Conservation (phyloP, 306 rosid species). For the Quercus mongolica region DNA sequence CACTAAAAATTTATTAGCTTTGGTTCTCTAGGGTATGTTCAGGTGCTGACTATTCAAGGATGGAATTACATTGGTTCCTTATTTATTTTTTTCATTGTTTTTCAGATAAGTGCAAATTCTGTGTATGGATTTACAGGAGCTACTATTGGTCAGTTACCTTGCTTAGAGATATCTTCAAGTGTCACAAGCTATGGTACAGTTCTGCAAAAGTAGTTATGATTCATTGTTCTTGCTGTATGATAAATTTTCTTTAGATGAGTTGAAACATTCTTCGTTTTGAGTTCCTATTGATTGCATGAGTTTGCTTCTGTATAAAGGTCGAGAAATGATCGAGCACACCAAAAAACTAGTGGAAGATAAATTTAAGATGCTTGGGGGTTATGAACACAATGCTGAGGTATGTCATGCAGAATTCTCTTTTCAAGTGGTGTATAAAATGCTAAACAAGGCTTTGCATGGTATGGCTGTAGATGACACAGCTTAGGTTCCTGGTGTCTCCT, state of each 20-base stretch:
- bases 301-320: conserved; percentile 57
- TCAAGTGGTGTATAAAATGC: conserved; percentile 9
- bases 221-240: not conserved
- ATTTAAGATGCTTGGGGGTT: conserved; percentile 71
- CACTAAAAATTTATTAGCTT: conserved; percentile 18
- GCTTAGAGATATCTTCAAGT: conserved; percentile 96
- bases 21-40: not conserved
- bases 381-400: conserved; percentile 89
- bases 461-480: conserved; percentile 3
- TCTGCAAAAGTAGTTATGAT: conserved; percentile 14
- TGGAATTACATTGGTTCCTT: conserved; percentile 3
- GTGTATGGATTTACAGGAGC: conserved; percentile 99
- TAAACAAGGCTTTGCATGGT: not conserved
- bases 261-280: conserved; percentile 7
- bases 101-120: conserved; percentile 94
- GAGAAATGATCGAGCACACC: conserved; percentile 95
- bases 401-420: conserved; percentile 13
- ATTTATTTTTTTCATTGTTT: conserved; percentile 11
- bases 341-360: conserved; percentile 82
- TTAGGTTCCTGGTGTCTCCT: conserved; percentile 4
- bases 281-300: conserved; percentile 23
- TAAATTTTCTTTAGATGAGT: conserved; percentile 8
- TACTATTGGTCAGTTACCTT: conserved; percentile 88
- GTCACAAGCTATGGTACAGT: conserved; percentile 97
- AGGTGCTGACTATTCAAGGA: not conserved